Conservation (phyloP, 1,284 basidiomycete species). For the Butyriboletus appendiculatus region DNA sequence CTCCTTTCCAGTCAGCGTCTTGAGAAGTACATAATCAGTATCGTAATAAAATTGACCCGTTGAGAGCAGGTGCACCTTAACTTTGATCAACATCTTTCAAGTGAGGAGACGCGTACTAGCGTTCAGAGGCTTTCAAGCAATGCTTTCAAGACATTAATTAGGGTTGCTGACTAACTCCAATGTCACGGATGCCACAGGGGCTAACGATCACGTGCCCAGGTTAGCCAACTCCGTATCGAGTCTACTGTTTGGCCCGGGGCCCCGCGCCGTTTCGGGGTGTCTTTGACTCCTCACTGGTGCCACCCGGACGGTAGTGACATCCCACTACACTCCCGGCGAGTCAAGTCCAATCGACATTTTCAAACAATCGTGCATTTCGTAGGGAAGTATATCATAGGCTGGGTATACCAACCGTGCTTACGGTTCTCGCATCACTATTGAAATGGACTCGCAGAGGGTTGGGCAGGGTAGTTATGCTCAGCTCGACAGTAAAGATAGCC, state of each 20-base stretch:
- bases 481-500: constrained; percentile 30
- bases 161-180: constrained; percentile 18
- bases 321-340: neutral
- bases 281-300: neutral
- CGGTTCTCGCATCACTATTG: neutral
- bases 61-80: constrained; percentile 17
- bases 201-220: neutral
- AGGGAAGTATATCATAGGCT: neutral
- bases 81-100: constrained; percentile 30
- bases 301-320: too few relatives aligned
- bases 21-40: neutral
- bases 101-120: neutral
- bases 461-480: neutral
- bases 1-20: constrained; percentile 92
- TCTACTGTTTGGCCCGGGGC: too few relatives aligned
- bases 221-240: too few relatives aligned
- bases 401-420: neutral
- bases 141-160: neutral
- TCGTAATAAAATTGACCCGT: neutral
- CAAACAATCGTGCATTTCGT: neutral
- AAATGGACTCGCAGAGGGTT: constrained; percentile 4
- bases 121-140: neutral
- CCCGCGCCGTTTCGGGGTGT: too few relatives aligned
- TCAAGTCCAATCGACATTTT: neutral
- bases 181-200: neutral